Evolutionary conservation across 1,139 yeast species (phyloP).

Genomic region (Kodamaea anthophila): DNA sequence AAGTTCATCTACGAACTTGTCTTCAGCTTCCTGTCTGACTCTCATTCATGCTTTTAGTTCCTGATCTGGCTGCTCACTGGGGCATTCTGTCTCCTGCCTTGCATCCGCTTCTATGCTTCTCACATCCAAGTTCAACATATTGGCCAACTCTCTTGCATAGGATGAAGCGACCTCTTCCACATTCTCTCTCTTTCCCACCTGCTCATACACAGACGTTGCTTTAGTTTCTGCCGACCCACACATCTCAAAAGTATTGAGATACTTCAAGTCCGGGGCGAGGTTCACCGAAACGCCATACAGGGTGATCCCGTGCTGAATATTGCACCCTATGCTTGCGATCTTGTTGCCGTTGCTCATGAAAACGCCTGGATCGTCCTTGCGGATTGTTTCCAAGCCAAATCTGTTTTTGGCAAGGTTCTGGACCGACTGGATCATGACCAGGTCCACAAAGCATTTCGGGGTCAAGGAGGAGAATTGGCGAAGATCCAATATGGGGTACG

Average conservation of each 20-base stretch:
- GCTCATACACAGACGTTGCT: slow-evolving; percentile 31
- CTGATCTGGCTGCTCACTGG: too few species aligned
- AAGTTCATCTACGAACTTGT: too few species aligned
- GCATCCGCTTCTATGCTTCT: slow-evolving; percentile 6
- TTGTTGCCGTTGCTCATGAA: slow-evolving; percentile 64
- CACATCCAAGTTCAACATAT: slow-evolving; percentile 31
- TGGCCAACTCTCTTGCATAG: slow-evolving; percentile 50
- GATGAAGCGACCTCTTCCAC: slow-evolving; percentile 37
- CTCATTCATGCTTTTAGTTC: too few species aligned
- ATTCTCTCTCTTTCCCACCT: slow-evolving; percentile 1
- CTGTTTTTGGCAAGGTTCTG: slow-evolving; percentile 43
- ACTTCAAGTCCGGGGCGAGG: slow-evolving; percentile 64
- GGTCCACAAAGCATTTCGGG: slow-evolving; percentile 68
- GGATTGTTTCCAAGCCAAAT: slow-evolving; percentile 38
- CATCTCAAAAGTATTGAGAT: slow-evolving; percentile 66
- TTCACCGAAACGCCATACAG: slow-evolving; percentile 89
- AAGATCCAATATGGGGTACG: slow-evolving; percentile 76
- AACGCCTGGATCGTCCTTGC: slow-evolving; percentile 77
- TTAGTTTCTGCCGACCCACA: slow-evolving; percentile 71
- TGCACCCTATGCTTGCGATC: slow-evolving; percentile 86
- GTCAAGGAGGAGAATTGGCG: slow-evolving; percentile 53
- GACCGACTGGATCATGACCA: slow-evolving; percentile 59
- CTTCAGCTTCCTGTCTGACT: too few species aligned
- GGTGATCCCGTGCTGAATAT: slow-evolving; percentile 77
- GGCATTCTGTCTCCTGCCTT: neutral